A percentile compares a stretch with the other conserved stretches of the same genome.
These are phyloP conservation scores for Boechera stricta DNA, from an alignment of 345 rosid genomes.

Conservation along the genomic window DNA sequence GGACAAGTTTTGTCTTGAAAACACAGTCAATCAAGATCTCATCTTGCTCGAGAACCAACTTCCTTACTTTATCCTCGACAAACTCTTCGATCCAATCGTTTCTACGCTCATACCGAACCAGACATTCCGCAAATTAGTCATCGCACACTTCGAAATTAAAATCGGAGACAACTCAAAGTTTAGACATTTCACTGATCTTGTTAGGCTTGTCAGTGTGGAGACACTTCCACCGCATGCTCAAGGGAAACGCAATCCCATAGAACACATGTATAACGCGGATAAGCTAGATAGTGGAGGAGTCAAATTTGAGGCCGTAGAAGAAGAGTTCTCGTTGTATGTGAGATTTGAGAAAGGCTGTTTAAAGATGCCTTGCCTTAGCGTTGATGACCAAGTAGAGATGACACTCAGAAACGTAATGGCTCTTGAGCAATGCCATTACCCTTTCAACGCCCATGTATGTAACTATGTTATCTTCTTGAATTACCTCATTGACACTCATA, in stretches of 20 bases:
- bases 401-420: slow-evolving; percentile 4
- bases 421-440: slow-evolving; percentile 12
- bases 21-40: not conserved
- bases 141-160: not conserved
- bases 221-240: not conserved
- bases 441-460: not conserved
- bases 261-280: not conserved
- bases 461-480: not conserved
- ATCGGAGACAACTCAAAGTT: not conserved
- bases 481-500: slow-evolving; percentile 12
- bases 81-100: slow-evolving; percentile 1
- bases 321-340: not conserved
- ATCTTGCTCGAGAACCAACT: slow-evolving; percentile 42
- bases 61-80: slow-evolving; percentile 34
- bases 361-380: not conserved
- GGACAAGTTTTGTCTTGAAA: not conserved
- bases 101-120: fast-evolving
- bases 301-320: not conserved
- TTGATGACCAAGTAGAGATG: not conserved
- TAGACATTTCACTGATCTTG: slow-evolving; percentile 24
- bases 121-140: not conserved
- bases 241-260: not conserved
- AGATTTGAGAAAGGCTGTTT: not conserved
- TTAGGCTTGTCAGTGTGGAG: not conserved
- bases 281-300: not conserved